These are phyloP conservation scores for Ceratocystis lukuohia DNA, from an alignment of 2,329 filamentous ascomycete genomes.

Conservation along the genomic window DNA sequence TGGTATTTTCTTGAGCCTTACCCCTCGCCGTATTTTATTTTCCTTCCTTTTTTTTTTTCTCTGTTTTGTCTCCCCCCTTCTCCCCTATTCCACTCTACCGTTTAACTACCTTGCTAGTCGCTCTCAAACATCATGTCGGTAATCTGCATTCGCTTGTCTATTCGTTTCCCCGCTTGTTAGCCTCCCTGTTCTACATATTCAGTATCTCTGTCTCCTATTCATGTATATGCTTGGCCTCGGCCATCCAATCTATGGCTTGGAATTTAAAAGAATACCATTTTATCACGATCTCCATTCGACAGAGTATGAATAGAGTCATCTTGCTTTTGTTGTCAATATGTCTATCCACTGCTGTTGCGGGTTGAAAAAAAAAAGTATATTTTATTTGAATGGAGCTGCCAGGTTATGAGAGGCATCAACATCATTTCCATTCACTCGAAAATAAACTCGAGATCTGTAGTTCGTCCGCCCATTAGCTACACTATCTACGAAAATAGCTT, in stretches of 20 bases:
- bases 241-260: neutral
- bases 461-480: neutral
- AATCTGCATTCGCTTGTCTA: neutral
- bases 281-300: neutral
- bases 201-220: neutral
- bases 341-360: no score
- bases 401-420: neutral
- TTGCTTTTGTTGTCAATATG: no score
- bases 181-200: neutral
- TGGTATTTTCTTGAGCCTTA: neutral
- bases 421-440: neutral
- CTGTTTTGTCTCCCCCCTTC: neutral
- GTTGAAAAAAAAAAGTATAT: neutral
- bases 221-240: neutral
- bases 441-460: neutral
- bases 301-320: no score
- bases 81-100: neutral
- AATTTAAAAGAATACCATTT: neutral
- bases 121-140: conserved; percentile 3
- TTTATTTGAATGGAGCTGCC: neutral
- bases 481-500: conserved; percentile 58
- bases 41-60: neutral
- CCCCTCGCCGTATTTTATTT: no score
- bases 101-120: neutral
- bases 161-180: neutral